These are phyloP conservation scores for Aspergillus phoenicis DNA, from an alignment of 2,329 filamentous ascomycete genomes.

Conservation along the genomic window DNA sequence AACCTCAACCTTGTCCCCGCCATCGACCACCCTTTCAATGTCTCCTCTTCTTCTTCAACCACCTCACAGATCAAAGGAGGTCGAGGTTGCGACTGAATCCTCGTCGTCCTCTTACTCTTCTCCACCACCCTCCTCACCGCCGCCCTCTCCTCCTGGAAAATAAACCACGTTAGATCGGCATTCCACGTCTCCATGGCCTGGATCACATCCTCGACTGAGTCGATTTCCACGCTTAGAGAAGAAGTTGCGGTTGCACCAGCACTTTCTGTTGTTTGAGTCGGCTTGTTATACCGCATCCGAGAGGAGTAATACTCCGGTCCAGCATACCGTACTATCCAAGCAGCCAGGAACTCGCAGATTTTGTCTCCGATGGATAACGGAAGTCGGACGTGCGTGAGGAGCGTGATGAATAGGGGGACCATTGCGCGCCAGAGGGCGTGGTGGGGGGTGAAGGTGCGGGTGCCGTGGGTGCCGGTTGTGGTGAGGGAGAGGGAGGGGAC, in stretches of 20 bases:
- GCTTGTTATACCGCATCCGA: constrained; percentile 2
- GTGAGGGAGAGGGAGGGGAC: constrained; percentile 24
- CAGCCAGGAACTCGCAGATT: constrained; percentile 42
- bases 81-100: too few species aligned
- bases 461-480: constrained; percentile 22
- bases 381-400: constrained; percentile 44
- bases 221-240: constrained; percentile 15
- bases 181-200: constrained; percentile 47
- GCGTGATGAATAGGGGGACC: constrained; percentile 40
- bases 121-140: constrained; percentile 10
- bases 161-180: constrained; percentile 45
- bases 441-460: constrained; percentile 42
- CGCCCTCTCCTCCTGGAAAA: constrained; percentile 33
- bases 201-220: constrained; percentile 35
- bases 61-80: constrained; percentile 14
- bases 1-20: constrained; percentile 42
- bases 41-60: constrained; percentile 14
- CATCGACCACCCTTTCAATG: constrained; percentile 13
- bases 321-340: constrained; percentile 40
- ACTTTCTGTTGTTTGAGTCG: background rate
- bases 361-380: constrained; percentile 44
- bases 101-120: constrained; percentile 36
- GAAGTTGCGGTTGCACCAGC: background rate
- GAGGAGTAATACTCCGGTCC: constrained; percentile 38
- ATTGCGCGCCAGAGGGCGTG: constrained; percentile 44